Base-by-base conservation (phyloP, 2,329 filamentous ascomycete genomes). In the Fusarium hostae region DNA sequence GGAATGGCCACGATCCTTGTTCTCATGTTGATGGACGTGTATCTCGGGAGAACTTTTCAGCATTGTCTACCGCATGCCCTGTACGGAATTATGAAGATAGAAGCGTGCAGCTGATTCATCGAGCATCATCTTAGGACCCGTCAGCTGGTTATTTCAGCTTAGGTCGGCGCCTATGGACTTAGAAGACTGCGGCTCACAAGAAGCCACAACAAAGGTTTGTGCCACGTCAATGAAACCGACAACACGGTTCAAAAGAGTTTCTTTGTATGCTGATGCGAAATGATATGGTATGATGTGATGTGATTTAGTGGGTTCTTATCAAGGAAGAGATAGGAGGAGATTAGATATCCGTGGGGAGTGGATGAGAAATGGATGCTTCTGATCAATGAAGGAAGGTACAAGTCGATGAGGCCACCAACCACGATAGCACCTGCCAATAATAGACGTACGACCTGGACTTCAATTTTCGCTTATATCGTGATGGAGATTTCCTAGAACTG, bases 1-100 rank as follows among this genome's bases (percentile, higher is more conserved):
- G 73, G 68, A 67, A 70, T 65, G 70, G 64, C 39, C 67, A 65
- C 61, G 63, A 66, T 59, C 63, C 41, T 50, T 59, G 66, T 59
- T 51, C 37, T 52, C 47, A 48, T 18, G 43, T 45, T 66, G 47
- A 48, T 58, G 30, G 57, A 63, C 16, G 37, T 63, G 41, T 55
- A 30, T 39, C 34, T 26, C 20, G 11, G 15, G 20, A 44, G 48
- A 24, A 18, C 24, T 39, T 18, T 34, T 32, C 24, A 32, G 30
- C 28, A 34, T 43, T 30, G 34, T 34, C 51, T 41, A 37, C 30
- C 15, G 48, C 30, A 37, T 52, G 24, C 47, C 20, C n/a, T 47
- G 30, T 57, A 28, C 34, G 41, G 30, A 35, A 51, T 51, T 37
- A 30, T 30, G n/a, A 47, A 26, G 55, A 50, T 9, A 22, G 59